Evolutionary conservation across 2,329 filamentous ascomycete species (phyloP).

Genomic region (Biscogniauxia marginata): DNA sequence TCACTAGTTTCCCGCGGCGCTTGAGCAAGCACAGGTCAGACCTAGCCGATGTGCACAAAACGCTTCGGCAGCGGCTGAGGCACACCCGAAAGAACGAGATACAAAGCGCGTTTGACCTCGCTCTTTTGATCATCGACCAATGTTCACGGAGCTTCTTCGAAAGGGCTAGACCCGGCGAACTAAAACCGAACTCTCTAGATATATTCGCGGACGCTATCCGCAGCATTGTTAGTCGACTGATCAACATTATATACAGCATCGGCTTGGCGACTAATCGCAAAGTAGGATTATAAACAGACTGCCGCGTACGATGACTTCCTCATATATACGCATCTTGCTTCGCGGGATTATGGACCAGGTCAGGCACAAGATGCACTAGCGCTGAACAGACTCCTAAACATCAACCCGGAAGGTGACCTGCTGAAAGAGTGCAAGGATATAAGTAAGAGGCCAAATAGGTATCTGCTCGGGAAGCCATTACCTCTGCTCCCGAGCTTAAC

Average conservation of each 20-base stretch:
- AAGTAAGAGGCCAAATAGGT: background rate
- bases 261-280: slow-evolving; percentile 5
- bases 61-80: slow-evolving; percentile 25
- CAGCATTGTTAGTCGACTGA: slow-evolving; percentile 18
- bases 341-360: background rate
- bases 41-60: slow-evolving; percentile 35
- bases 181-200: slow-evolving; percentile 31
- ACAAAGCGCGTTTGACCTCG: slow-evolving; percentile 30
- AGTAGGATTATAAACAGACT: slow-evolving; percentile 8
- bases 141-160: slow-evolving; percentile 38
- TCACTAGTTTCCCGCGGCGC: slow-evolving; percentile 37
- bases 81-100: slow-evolving; percentile 20
- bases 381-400: slow-evolving; percentile 22
- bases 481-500: too few species aligned
- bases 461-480: background rate
- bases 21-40: slow-evolving; percentile 39
- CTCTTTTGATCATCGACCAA: slow-evolving; percentile 35
- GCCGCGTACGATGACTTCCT: slow-evolving; percentile 10
- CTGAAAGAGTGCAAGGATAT: slow-evolving; percentile 33
- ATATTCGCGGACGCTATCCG: slow-evolving; percentile 31
- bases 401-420: slow-evolving; percentile 30
- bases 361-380: background rate
- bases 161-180: slow-evolving; percentile 29
- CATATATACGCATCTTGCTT: background rate
- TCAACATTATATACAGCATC: background rate